phyloP scores from a whole-genome alignment of 768 basidiomycete species.

The Hygrocybe coccinea region DNA sequence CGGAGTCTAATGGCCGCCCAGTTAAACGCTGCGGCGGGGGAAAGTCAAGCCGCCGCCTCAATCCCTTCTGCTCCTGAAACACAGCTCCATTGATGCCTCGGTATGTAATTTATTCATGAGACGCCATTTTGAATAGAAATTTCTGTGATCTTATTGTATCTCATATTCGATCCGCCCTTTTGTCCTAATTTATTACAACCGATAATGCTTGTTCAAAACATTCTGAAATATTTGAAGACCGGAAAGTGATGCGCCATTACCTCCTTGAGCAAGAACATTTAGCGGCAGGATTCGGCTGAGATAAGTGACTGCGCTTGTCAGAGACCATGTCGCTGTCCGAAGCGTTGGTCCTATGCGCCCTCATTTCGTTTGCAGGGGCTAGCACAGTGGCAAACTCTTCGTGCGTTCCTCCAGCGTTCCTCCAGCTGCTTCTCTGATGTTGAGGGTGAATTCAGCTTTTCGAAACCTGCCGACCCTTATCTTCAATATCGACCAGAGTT shows the following conservation, averaged over 20 bases:
- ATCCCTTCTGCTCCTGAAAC: neutral
- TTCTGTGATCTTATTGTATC: too few species aligned
- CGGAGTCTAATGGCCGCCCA: slow-evolving; percentile 87
- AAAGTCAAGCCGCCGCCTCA: neutral
- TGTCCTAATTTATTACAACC: too few species aligned
- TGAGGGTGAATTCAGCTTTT: neutral
- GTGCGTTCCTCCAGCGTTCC: too few species aligned
- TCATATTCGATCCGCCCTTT: too few species aligned
- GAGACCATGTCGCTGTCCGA: neutral
- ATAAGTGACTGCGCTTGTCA: neutral
- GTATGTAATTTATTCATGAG: too few species aligned
- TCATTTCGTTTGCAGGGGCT: neutral
- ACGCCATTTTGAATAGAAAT: too few species aligned
- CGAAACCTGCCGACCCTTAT: slow-evolving; percentile 60
- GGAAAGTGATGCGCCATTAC: too few species aligned
- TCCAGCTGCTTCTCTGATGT: neutral
- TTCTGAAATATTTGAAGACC: too few species aligned
- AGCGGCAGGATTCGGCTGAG: neutral
- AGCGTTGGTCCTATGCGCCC: neutral
- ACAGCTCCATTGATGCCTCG: neutral
- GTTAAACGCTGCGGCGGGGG: slow-evolving; percentile 46
- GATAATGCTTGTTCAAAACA: too few species aligned
- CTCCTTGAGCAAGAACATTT: too few species aligned
- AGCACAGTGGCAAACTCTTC: neutral
- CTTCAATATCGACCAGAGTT: slow-evolving; percentile 74